Evolutionary conservation across 2,329 filamentous ascomycete genomes (phyloP), one percentile per base, ranked within the genome.

Genomic region (Magnaporthiopsis incrustans): DNA sequence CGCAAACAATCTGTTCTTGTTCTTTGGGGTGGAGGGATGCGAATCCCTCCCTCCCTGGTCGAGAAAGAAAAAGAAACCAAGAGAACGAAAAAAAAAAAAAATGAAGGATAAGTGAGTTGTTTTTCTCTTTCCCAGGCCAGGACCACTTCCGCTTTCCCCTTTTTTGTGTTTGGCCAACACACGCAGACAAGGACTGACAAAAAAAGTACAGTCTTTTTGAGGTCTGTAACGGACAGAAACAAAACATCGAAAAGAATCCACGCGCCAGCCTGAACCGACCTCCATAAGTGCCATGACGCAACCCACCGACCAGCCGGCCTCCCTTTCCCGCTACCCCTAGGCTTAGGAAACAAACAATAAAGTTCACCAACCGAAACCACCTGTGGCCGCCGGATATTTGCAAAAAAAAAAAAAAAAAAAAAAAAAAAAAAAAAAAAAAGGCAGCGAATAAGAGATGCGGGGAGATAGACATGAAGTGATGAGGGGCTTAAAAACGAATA

Each of bases 231-330:
- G 22, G 44, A 53, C 44, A 53, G 44, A 53, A 53, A 53, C 44
- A 53, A 53, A 53, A 53, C 15, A 53, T 53, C 44, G 44, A 26
- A 56, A 56, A 53, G 35, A 50, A 33, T 61, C 60, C 35, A 61
- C 60, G 25, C 60, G 60, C 60, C 60, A 32, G 33, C 58, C 63
- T 33, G 22, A 60, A 35, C 58, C 58, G 11, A 32, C 58, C 58
- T 35, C 32, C 58, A n/a, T 32, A 53, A n/a, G 26, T 58, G 57
- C 57, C 57, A 27, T 27, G 30, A 58, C 57, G 26, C 12, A 58
- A 32, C 26, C 58, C 26, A 18, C 58, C 32, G 58, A 60, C 58
- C 58, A 60, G 32, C 58, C 58, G 32, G 22, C 58, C 58, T 32
- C 27, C 58, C 58, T n/a, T 58, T 27, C 57, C 25, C 26, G 25